Evolutionary conservation across 2,329 filamentous ascomycete species (phyloP).

Genomic region (Juglanconis sp.): DNA sequence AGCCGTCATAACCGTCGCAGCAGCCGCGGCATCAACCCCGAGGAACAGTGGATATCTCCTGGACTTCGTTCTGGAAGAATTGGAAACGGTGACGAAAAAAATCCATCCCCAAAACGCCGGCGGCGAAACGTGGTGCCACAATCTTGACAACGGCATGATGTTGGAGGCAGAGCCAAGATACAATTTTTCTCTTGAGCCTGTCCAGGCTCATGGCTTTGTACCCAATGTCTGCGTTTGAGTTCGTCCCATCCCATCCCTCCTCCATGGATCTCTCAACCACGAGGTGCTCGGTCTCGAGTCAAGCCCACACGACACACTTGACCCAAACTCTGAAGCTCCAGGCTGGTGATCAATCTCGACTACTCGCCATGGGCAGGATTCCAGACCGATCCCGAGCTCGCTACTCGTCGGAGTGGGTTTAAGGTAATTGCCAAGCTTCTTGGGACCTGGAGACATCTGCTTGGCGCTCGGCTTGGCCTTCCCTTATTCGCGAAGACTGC

Average conservation of each 20-base stretch:
- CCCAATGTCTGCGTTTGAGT: not conserved
- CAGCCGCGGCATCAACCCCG: not conserved
- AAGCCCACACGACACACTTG: not conserved
- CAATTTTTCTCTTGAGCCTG: not conserved
- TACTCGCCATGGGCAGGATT: not conserved
- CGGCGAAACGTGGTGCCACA: too few relatives aligned
- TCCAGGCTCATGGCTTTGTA: not conserved
- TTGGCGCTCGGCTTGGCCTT: not conserved
- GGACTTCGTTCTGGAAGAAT: too few relatives aligned
- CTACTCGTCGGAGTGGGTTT: not conserved
- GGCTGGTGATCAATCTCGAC: not conserved
- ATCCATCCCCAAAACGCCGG: too few relatives aligned
- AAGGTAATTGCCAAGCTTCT: not conserved
- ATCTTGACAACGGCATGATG: not conserved
- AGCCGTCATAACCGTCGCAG: not conserved
- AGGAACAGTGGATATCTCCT: too few relatives aligned
- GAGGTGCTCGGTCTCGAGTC: not conserved
- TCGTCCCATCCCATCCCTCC: not conserved
- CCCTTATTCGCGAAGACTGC: not conserved
- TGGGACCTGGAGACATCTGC: not conserved
- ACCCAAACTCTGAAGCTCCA: slow-evolving; percentile 1
- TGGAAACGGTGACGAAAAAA: too few relatives aligned
- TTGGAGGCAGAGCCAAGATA: not conserved
- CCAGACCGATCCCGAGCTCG: not conserved
- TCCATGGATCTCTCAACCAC: not conserved